Evolutionary conservation across 177 flowering plant species (phyloP).

Genomic region (Viscum album): DNA sequence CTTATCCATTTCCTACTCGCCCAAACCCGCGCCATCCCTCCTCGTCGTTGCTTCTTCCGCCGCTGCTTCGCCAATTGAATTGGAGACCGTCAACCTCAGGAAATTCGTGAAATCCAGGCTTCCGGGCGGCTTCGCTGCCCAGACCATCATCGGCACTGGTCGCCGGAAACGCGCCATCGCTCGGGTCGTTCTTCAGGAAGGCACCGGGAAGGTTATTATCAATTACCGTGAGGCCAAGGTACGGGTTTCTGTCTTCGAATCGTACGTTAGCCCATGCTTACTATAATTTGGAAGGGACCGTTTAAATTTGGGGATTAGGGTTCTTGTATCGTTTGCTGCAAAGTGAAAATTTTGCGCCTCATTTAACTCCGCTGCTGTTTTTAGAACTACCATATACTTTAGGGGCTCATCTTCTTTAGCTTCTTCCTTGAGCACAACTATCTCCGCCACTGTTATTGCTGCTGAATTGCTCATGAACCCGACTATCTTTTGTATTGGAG

Average conservation of each 20-base stretch:
- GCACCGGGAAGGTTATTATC: constrained; percentile 68
- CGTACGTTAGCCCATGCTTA: constrained; percentile 1
- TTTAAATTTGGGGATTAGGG: neutral
- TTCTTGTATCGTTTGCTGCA: too few species aligned
- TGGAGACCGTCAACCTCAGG: constrained; percentile 35
- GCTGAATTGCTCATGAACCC: too few species aligned
- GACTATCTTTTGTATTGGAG: too few species aligned
- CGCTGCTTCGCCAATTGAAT: constrained; percentile 19
- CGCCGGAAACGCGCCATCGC: constrained; percentile 82
- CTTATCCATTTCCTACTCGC: constrained; percentile 20
- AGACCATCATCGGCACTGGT: constrained; percentile 67
- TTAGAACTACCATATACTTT: too few species aligned
- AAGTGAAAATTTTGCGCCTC: too few species aligned
- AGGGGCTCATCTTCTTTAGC: too few species aligned
- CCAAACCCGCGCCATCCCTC: constrained; percentile 3
- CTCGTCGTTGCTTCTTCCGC: constrained; percentile 22
- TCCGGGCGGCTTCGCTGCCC: constrained; percentile 93
- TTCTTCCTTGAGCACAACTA: too few species aligned
- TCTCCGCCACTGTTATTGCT: too few species aligned
- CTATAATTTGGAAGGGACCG: neutral
- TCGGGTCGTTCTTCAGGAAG: constrained; percentile 87
- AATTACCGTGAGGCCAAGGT: constrained; percentile 92
- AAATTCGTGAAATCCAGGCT: constrained; percentile 67
- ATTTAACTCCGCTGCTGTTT: too few species aligned
- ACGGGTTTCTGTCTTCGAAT: neutral